Evolutionary conservation across 768 basidiomycete genomes (phyloP).

Genomic region (Suillus paluster): DNA sequence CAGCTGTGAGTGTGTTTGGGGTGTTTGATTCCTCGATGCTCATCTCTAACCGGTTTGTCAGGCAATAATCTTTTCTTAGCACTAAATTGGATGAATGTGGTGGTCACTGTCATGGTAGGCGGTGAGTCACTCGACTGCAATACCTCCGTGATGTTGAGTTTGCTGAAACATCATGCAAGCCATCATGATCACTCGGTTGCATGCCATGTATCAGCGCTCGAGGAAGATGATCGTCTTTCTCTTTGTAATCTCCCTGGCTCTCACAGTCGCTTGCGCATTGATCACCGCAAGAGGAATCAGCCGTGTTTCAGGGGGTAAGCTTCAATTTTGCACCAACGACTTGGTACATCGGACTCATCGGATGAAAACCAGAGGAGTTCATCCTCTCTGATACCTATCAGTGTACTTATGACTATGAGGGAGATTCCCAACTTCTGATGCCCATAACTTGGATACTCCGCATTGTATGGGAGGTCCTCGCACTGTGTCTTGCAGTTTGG

Average conservation of each 20-base stretch:
- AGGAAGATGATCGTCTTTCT: constrained; percentile 2
- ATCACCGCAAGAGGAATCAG: not conserved
- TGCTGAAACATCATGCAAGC: not conserved
- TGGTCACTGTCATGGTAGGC: not conserved
- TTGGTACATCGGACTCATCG: not conserved
- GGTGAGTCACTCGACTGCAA: not conserved
- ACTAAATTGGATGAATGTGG: not conserved
- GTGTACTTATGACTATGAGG: not conserved
- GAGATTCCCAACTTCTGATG: not conserved
- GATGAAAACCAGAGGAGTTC: not conserved
- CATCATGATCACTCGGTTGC: constrained; percentile 2
- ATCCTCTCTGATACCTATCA: not conserved
- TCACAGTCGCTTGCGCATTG: not conserved
- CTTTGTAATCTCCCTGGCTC: not conserved
- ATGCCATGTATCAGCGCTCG: constrained; percentile 2
- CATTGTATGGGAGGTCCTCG: not conserved
- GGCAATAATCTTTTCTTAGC: not conserved
- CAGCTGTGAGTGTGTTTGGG: not conserved
- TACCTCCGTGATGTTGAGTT: not conserved
- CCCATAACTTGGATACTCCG: not conserved
- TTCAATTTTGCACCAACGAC: not conserved
- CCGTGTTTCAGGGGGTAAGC: not conserved
- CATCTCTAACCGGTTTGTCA: not conserved
- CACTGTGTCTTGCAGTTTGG: not conserved
- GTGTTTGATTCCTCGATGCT: not conserved